phyloP scores from a whole-genome alignment of 2,329 filamentous ascomycete species.

The Scleromitrula shiraiana region DNA sequence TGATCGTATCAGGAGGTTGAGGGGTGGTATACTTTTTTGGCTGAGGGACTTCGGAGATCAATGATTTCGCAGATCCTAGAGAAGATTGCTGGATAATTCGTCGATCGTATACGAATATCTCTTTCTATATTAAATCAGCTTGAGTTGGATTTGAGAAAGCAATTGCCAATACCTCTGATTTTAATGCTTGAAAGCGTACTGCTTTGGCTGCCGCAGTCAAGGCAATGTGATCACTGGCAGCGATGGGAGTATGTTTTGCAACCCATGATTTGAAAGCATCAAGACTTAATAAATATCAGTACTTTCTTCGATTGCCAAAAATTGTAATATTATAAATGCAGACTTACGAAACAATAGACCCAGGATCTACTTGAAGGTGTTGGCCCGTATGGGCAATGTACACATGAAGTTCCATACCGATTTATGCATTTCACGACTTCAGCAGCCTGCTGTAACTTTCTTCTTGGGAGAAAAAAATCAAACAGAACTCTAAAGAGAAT shows the following conservation, averaged over 20 bases:
- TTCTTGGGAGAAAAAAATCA: too few relatives aligned
- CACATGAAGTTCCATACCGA: slow-evolving; percentile 77
- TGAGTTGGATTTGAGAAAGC: not conserved
- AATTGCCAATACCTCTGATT: slow-evolving; percentile 58
- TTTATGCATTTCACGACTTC: slow-evolving; percentile 25
- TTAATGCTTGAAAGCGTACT: slow-evolving; percentile 55
- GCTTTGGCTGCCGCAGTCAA: slow-evolving; percentile 66
- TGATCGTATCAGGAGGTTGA: slow-evolving; percentile 72
- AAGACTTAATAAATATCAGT: slow-evolving; percentile 43
- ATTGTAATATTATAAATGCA: not conserved
- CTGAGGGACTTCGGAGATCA: slow-evolving; percentile 41
- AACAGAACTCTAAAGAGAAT: slow-evolving; percentile 11
- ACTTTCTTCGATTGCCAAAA: not conserved
- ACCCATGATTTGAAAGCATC: slow-evolving; percentile 84
- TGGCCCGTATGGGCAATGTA: slow-evolving; percentile 90
- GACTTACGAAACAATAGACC: slow-evolving; percentile 65
- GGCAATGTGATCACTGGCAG: slow-evolving; percentile 71
- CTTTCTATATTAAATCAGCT: slow-evolving; percentile 47
- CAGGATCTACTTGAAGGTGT: slow-evolving; percentile 70
- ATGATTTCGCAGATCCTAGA: slow-evolving; percentile 35
- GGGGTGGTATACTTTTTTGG: slow-evolving; percentile 51
- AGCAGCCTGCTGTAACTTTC: slow-evolving; percentile 18
- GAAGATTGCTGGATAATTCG: slow-evolving; percentile 56
- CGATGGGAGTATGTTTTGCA: slow-evolving; percentile 63
- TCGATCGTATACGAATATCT: slow-evolving; percentile 89